phyloP scores from a whole-genome alignment of 306 rosid genomes.

The Dicorynia guianensis region DNA sequence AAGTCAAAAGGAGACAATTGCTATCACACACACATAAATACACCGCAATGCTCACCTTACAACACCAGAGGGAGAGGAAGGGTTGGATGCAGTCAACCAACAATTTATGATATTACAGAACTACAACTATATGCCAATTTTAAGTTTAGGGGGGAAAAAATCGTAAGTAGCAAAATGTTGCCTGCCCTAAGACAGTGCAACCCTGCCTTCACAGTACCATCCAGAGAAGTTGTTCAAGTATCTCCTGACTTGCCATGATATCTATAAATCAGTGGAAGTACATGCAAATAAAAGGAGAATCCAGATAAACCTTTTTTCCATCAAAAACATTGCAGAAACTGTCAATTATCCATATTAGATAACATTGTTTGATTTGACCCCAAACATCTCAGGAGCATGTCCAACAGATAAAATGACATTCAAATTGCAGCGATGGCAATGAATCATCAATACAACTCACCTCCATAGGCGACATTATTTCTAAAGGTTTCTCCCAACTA shows the following conservation, averaged over 20 bases:
- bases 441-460: slow-evolving; percentile 57
- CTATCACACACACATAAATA: slow-evolving; percentile 23
- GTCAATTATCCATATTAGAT: slow-evolving; percentile 55
- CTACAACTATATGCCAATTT: slow-evolving; percentile 49
- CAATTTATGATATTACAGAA: slow-evolving; percentile 50
- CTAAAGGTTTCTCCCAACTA: slow-evolving; percentile 97
- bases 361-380: slow-evolving; percentile 37
- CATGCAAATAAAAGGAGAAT: slow-evolving; percentile 83
- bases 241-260: slow-evolving; percentile 93
- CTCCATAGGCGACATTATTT: slow-evolving; percentile 96
- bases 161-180: slow-evolving; percentile 80
- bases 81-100: slow-evolving; percentile 43
- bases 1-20: slow-evolving; percentile 36
- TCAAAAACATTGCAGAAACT: slow-evolving; percentile 56
- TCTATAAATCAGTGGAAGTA: slow-evolving; percentile 94
- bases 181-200: slow-evolving; percentile 91
- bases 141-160: slow-evolving; percentile 38
- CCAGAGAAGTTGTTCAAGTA: slow-evolving; percentile 84
- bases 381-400: slow-evolving; percentile 43
- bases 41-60: background rate
- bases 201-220: slow-evolving; percentile 82
- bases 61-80: slow-evolving; percentile 19
- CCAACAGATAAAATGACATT: slow-evolving; percentile 42
- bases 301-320: slow-evolving; percentile 60
- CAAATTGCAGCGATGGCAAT: slow-evolving; percentile 26